Base-by-base conservation (phyloP, 108 stramenopile genomes). In the Chaetoceros tenuissimus region DNA sequence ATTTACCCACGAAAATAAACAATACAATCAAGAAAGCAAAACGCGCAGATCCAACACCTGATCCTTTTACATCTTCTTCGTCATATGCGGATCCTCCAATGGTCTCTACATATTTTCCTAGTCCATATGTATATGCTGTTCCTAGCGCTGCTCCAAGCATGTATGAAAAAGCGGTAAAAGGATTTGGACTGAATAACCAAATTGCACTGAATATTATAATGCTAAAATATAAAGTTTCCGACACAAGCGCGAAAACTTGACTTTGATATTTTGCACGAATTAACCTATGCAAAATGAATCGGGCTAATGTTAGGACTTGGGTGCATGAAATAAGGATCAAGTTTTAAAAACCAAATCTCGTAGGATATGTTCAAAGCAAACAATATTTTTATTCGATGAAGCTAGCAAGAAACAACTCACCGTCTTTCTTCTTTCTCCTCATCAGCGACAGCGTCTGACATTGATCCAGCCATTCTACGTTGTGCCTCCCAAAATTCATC, bases 1-100 rank as follows among this genome's bases (percentile, higher is more conserved):
- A 84, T 51, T 81, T 83, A 17, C 90, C 90, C 27, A 92, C 79
- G 25, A 80, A 55, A 10, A 92, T 69, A 55, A 92, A 78, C 25
- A 92, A 51, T 30, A 92, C 27, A 43, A 88, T 84, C 58, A 92
- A 50, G 60, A 92, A 92, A 22, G 91, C 91, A 66, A 92, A 87
- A 27, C 91, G 63, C 10, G 91, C 91, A 58, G 84, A 75, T 13
- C 91, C 91, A 10, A 88, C 74, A 5, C 87, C 91, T 16, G 82
- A 84, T 16, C 85, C 91, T 46, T 73, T 65, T 17, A 72, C 54
- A 28, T 56, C 51, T 24, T 54, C 78, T 7, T 53, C 60, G 57
- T 88, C 84, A 34, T 80, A 68, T 24, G 72, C 62, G 3, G 73
- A 67, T 44, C 80, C 86, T 17, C 91, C 91, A 20, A 92, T 68